Conservation (phyloP, 345 rosid species). For the Salix arbutifolia region DNA sequence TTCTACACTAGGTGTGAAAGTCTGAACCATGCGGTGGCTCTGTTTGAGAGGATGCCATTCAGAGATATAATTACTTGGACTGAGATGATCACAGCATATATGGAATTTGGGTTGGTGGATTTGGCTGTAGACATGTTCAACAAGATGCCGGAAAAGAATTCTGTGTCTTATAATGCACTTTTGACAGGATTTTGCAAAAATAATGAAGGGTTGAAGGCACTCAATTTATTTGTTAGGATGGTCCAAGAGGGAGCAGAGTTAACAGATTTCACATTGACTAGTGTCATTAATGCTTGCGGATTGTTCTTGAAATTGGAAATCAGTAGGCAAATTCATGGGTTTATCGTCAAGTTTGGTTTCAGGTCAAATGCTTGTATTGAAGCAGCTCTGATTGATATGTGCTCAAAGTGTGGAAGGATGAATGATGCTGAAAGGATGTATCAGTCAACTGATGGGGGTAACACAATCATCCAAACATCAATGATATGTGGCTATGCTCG, state of each 20-base stretch:
- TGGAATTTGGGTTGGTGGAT: constrained; percentile 63
- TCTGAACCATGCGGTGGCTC: constrained; percentile 35
- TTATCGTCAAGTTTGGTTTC: constrained; percentile 58
- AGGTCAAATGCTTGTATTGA: constrained; percentile 52
- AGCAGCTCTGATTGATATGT: constrained; percentile 76
- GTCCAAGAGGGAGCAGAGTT: constrained; percentile 49
- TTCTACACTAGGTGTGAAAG: constrained; percentile 55
- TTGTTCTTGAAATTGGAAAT: constrained; percentile 35
- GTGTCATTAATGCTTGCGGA: constrained; percentile 62
- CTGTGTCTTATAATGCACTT: constrained; percentile 58
- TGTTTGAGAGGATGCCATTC: constrained; percentile 48
- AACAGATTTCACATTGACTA: constrained; percentile 61
- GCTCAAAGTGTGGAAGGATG: constrained; percentile 75
- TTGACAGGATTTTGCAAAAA: constrained; percentile 67
- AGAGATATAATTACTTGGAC: constrained; percentile 67
- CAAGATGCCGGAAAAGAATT: constrained; percentile 59
- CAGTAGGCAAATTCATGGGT: constrained; percentile 74
- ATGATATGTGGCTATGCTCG: constrained; percentile 72
- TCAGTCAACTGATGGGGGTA: constrained; percentile 41
- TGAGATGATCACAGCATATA: constrained; percentile 56
- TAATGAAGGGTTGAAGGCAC: constrained; percentile 43
- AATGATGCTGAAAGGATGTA: constrained; percentile 67
- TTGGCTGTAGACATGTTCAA: constrained; percentile 53
- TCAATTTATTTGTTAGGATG: constrained; percentile 52
- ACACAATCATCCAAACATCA: constrained; percentile 56